Conservation (phyloP, 345 rosid species). For the Carallia pectinifolia region DNA sequence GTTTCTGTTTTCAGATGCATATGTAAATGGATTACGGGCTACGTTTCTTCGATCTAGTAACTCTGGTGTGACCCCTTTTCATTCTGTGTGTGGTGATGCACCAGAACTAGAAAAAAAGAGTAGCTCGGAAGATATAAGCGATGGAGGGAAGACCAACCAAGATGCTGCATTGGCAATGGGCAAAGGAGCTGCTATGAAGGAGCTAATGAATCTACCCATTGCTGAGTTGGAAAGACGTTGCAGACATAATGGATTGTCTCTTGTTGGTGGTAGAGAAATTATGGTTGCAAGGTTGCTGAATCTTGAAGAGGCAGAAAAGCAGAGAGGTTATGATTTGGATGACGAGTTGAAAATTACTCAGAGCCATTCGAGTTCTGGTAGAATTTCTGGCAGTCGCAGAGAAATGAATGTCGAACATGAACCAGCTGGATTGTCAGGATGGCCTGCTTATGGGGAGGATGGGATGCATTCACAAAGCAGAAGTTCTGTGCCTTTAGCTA, state of each 20-base stretch:
- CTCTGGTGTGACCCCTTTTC: constrained; percentile 81
- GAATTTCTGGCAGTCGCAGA: constrained; percentile 47
- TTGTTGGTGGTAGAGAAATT: constrained; percentile 92
- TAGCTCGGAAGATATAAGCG: constrained; percentile 41
- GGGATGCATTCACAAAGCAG: constrained; percentile 38
- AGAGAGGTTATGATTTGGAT: constrained; percentile 74
- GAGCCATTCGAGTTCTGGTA: constrained; percentile 49
- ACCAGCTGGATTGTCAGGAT: constrained; percentile 41
- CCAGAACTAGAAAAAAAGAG: constrained; percentile 73
- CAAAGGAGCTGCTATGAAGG: constrained; percentile 86
- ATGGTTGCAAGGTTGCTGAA: constrained; percentile 93
- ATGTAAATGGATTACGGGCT: constrained; percentile 89
- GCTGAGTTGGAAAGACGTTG: constrained; percentile 96
- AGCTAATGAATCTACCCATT: constrained; percentile 83
- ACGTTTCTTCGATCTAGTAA: constrained; percentile 86
- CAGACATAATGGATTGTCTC: constrained; percentile 96
- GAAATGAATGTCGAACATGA: constrained; percentile 50
- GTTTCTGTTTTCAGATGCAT: constrained; percentile 99
- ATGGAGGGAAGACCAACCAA: constrained; percentile 53
- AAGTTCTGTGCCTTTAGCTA: constrained; percentile 39
- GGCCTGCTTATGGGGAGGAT: constrained; percentile 47
- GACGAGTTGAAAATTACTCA: constrained; percentile 64
- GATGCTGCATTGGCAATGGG: constrained; percentile 96
- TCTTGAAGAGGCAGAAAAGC: constrained; percentile 94
- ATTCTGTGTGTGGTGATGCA: constrained; percentile 88